These are phyloP conservation scores for Pseudogymnoascus sp. DNA, from an alignment of 2,329 filamentous ascomycete genomes.

Conservation along the genomic window DNA sequence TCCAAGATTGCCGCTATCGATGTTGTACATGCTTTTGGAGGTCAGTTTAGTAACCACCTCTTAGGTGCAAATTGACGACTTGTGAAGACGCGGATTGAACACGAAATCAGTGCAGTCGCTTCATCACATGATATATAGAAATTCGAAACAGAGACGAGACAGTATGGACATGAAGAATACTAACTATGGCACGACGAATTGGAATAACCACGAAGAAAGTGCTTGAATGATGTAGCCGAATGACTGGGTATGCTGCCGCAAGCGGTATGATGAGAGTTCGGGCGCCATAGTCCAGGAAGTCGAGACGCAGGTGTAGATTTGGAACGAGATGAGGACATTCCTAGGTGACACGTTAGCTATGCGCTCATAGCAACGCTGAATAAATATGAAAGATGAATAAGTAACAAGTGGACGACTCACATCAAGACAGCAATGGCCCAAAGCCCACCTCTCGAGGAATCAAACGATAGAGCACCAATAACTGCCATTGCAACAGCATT, in stretches of 20 bases:
- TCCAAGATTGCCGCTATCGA: slow-evolving; percentile 30
- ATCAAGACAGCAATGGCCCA: slow-evolving; percentile 18
- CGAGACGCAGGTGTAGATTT: slow-evolving; percentile 14
- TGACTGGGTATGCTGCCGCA: slow-evolving; percentile 18
- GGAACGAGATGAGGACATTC: slow-evolving; percentile 20
- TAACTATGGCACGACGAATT: slow-evolving; percentile 27
- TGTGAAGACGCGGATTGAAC: not conserved
- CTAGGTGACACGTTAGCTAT: slow-evolving; percentile 7
- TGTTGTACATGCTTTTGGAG: slow-evolving; percentile 33
- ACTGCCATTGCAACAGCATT: slow-evolving; percentile 15
- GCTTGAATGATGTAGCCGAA: slow-evolving; percentile 16
- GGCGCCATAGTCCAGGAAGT: slow-evolving; percentile 17
- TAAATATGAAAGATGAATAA: not conserved
- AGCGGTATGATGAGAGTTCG: slow-evolving; percentile 17
- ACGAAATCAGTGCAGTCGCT: not conserved
- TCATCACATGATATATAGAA: slow-evolving; percentile 37
- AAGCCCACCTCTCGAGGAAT: slow-evolving; percentile 9
- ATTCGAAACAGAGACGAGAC: slow-evolving; percentile 37
- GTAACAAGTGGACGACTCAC: slow-evolving; percentile 5
- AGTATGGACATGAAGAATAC: slow-evolving; percentile 15
- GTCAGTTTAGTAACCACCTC: not conserved
- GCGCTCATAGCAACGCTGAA: not conserved
- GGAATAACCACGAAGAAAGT: slow-evolving; percentile 20
- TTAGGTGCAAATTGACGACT: not conserved
- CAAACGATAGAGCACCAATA: slow-evolving; percentile 16